A percentile compares a stretch with the other conserved stretches of the same genome.
Conservation (phyloP, 2,329 filamentous ascomycete genomes). For the Exophiala xenobiotica region DNA sequence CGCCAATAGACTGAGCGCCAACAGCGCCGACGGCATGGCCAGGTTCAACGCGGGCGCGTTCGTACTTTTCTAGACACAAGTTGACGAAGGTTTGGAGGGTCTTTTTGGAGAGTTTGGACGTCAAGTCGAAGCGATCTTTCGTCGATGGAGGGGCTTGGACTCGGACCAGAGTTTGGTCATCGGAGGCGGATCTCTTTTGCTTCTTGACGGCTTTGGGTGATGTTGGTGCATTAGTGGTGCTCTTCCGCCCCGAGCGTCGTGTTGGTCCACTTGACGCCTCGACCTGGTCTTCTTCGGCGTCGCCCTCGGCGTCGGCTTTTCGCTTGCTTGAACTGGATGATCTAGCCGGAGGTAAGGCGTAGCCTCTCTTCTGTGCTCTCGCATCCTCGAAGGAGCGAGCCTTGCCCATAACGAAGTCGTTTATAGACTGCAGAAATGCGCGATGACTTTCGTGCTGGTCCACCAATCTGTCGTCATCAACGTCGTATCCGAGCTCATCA, state of each 20-base stretch:
- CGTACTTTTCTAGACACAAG: constrained; percentile 84
- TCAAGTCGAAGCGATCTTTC: constrained; percentile 57
- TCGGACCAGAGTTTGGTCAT: constrained; percentile 3
- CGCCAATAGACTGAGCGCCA: constrained; percentile 95
- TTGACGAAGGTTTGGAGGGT: constrained; percentile 75
- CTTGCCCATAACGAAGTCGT: constrained; percentile 65
- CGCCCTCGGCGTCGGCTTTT: constrained; percentile 35
- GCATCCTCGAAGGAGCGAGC: constrained; percentile 61
- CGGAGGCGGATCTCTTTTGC: constrained; percentile 15
- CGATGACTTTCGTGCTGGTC: constrained; percentile 81
- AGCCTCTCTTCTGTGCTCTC: constrained; percentile 26
- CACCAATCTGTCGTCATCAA: constrained; percentile 39
- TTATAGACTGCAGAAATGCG: constrained; percentile 76
- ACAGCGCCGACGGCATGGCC: constrained; percentile 95
- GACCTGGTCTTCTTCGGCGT: constrained; percentile 39
- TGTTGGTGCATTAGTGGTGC: not conserved
- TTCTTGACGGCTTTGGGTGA: constrained; percentile 22
- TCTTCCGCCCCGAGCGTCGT: constrained; percentile 25
- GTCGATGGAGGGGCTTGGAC: constrained; percentile 25
- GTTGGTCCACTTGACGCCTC: constrained; percentile 27
- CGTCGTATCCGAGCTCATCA: constrained; percentile 63
- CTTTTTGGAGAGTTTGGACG: constrained; percentile 76
- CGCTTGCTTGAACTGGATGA: constrained; percentile 19
- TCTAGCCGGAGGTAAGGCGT: constrained; percentile 14
- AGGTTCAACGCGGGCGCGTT: constrained; percentile 85